These are phyloP conservation scores for Diaporthe amygdali DNA, from an alignment of 2,329 filamentous ascomycete species.

Conservation along the genomic window DNA sequence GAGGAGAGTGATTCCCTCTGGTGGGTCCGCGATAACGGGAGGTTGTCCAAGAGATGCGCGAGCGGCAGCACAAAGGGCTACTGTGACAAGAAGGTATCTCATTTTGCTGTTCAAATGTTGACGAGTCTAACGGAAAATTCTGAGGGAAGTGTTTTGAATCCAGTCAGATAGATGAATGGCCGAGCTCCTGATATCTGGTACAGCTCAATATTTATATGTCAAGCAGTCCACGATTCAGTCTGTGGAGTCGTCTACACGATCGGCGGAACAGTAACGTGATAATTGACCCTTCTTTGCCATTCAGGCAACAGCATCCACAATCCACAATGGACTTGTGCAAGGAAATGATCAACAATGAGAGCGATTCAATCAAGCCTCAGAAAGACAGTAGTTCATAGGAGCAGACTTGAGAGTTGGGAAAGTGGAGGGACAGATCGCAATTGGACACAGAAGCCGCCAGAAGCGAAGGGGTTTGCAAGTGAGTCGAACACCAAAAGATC, in stretches of 20 bases:
- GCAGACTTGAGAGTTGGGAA: background rate
- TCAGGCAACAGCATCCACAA: background rate
- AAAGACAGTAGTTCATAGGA: background rate
- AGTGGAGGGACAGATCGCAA: background rate
- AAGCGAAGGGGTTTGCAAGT: background rate
- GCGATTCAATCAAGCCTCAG: background rate
- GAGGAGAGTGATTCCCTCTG: no score
- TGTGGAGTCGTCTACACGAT: background rate
- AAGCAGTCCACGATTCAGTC: background rate
- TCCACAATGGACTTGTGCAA: background rate
- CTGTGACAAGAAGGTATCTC: background rate
- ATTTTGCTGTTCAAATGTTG: background rate
- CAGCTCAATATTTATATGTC: background rate
- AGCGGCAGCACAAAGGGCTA: background rate
- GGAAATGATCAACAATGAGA: background rate
- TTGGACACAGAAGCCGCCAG: background rate
- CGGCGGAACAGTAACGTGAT: background rate
- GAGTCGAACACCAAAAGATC: background rate
- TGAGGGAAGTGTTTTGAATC: no score
- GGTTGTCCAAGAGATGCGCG: background rate
- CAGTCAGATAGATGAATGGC: no score
- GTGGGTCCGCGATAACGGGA: background rate
- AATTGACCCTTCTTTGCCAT: background rate
- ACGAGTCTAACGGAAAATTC: background rate
- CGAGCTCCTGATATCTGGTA: background rate